Base-by-base conservation (phyloP, 768 basidiomycete genomes). In the Boletus speciosus region DNA sequence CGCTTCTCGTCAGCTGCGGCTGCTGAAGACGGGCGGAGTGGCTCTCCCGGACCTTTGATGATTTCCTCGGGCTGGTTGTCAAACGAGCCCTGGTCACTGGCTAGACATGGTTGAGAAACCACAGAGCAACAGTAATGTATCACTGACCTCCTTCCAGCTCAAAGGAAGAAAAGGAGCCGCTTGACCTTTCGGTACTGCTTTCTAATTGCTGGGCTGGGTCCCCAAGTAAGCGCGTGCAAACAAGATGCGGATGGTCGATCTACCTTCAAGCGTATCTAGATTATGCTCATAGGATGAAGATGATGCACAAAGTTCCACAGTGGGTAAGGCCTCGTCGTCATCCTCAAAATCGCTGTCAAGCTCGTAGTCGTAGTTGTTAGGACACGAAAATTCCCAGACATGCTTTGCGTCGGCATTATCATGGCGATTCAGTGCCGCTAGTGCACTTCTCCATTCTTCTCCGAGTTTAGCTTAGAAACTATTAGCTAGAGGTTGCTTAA, bases 271-370 rank as follows among this genome's bases (percentile, higher is more conserved):
- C 11, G 4, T 14, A 37, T 37, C 23, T 9, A 6, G 4, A 35
- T 50, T 42, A 36, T 1, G 12, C 21, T 41, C 35, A 38, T 14
- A 1, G 15, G 12, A n/a, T n/a, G 12, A 21, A 15, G 36, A n/a
- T 27, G 32, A 34, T 15, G 15, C 29, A 41, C n/a, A 15, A 12
- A 15, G 37, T 23, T 41, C 47, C 11, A 46, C 16, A 31, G 34
- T 5, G 10, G 9, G 21, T 8, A 29, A 10, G 11, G 11, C 36
- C 31, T 58, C 56, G 4, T 58, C 58, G 15, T 66, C 66, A 23
- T 70, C 61, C 23, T 66, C 63, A 6, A 48, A 59, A 47, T 70
- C 64, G 14, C 68, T 68, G 38, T 68, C 68, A 38, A 51, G 55
- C 5, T 59, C 58, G 32, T 66, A 59, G 8, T 68, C 56, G 29